A percentile compares a stretch with the other conserved stretches of the same genome.
These are phyloP conservation scores for Lophium mytilinum DNA, from an alignment of 495 filamentous ascomycete species.

Conservation along the genomic window DNA sequence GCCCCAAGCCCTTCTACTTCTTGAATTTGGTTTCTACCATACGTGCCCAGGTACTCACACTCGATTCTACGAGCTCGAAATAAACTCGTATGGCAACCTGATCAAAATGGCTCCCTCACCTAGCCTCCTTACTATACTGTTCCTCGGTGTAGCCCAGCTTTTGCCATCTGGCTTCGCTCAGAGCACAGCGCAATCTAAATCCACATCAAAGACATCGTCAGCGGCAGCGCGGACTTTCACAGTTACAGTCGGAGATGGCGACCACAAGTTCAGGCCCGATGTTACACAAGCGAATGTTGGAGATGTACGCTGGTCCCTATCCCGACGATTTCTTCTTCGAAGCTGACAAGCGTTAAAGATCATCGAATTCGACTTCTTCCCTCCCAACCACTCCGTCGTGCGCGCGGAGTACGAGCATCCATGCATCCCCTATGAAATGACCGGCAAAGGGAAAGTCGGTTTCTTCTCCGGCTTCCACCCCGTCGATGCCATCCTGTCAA, in stretches of 20 bases:
- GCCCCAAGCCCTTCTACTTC: no score
- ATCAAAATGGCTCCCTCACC: no score
- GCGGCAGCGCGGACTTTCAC: slow-evolving; percentile 18
- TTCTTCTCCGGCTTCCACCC: slow-evolving; percentile 42
- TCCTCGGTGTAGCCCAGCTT: no score
- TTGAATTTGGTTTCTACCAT: no score
- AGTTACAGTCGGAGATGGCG: slow-evolving; percentile 25
- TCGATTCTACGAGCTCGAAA: no score
- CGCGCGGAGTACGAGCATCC: slow-evolving; percentile 46
- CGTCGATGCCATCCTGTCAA: slow-evolving; percentile 23
- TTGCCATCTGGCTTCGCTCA: no score
- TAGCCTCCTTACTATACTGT: no score
- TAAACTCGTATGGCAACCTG: no score
- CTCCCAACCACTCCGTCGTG: slow-evolving; percentile 32
- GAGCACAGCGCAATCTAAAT: neutral
- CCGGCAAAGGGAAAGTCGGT: slow-evolving; percentile 30
- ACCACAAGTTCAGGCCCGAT: slow-evolving; percentile 26
- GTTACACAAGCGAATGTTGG: slow-evolving; percentile 25
- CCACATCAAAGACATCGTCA: neutral
- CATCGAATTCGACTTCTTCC: slow-evolving; percentile 51
- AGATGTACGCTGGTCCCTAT: slow-evolving; percentile 20
- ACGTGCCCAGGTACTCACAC: no score
- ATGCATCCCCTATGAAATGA: slow-evolving; percentile 53
- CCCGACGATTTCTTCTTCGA: neutral
- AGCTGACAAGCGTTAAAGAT: slow-evolving; percentile 8